Percentiles rank a stretch among this genome's conserved stretches.
Conservation (phyloP, 1,284 basidiomycete species). For the Malassezia dermatis region DNA sequence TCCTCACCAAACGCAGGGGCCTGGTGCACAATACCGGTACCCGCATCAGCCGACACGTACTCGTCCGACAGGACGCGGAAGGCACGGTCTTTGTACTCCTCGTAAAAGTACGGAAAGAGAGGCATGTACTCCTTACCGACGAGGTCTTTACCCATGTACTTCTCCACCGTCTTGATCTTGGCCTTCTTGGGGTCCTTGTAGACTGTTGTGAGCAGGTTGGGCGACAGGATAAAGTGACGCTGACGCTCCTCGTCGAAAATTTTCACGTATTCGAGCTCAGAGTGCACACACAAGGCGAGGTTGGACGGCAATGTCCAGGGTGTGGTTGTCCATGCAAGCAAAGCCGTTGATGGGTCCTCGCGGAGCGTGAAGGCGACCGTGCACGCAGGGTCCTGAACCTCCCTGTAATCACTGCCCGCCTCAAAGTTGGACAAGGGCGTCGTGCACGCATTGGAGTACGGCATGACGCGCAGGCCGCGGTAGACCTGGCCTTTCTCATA, state of each 20-base stretch:
- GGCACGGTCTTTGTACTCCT: conserved; percentile 81
- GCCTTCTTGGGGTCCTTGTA: conserved; percentile 98
- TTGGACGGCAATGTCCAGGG: conserved; percentile 98
- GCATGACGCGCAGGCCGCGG: conserved; percentile 88
- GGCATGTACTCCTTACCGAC: conserved; percentile 94
- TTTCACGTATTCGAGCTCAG: conserved; percentile 91
- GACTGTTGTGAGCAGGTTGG: conserved; percentile 72
- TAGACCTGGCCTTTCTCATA: conserved; percentile 91
- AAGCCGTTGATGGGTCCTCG: conserved; percentile 77
- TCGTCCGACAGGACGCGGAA: conserved; percentile 82
- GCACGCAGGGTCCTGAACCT: conserved; percentile 87
- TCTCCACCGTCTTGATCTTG: conserved; percentile 76
- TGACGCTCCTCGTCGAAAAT: conserved; percentile 83
- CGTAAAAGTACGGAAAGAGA: conserved; percentile 89
- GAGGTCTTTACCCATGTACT: conserved; percentile 81
- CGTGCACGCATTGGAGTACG: conserved; percentile 91
- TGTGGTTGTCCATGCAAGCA: conserved; percentile 97
- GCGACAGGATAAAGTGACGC: conserved; percentile 84
- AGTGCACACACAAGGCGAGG: conserved; percentile 87
- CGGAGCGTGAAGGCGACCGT: conserved; percentile 86
- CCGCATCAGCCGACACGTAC: conserved; percentile 85
- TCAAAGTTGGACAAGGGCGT: conserved; percentile 98
- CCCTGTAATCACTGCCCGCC: conserved; percentile 82
- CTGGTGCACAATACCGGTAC: conserved; percentile 98
- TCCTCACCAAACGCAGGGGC: conserved; percentile 98